These are phyloP conservation scores for Acanthamoeba lenticulata DNA, from an alignment of 208 protist genomes.

Conservation along the genomic window DNA sequence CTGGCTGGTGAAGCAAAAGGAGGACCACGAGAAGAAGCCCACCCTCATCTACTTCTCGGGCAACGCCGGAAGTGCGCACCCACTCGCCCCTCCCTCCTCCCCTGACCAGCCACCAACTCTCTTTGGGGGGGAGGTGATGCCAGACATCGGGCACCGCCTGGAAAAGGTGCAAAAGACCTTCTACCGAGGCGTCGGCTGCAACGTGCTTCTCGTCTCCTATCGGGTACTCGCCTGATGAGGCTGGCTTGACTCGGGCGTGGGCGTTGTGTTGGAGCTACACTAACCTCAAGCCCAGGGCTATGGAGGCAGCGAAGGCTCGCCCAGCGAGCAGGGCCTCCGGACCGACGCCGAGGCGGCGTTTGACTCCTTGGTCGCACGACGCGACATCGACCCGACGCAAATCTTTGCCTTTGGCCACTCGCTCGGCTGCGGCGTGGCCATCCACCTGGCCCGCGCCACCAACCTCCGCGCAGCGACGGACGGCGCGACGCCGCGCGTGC, in stretches of 20 bases:
- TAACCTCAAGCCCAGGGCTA: neutral
- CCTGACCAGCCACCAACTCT: neutral
- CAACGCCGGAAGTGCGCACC: constrained; percentile 56
- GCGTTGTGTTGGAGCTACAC: neutral
- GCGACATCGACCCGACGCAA: neutral
- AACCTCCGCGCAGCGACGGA: neutral
- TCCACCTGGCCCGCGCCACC: neutral
- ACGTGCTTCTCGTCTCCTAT: constrained; percentile 42
- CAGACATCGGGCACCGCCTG: constrained; percentile 40
- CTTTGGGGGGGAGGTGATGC: neutral
- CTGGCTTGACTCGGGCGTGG: too few relatives aligned
- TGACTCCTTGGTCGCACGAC: neutral
- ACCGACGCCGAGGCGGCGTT: constrained; percentile 40
- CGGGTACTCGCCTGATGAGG: neutral
- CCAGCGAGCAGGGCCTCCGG: neutral
- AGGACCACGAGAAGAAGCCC: neutral
- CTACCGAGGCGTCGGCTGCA: constrained; percentile 31
- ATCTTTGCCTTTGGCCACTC: constrained; percentile 57
- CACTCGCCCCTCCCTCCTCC: neutral
- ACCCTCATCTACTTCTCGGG: constrained; percentile 51
- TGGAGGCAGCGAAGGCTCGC: neutral
- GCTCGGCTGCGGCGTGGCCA: constrained; percentile 24
- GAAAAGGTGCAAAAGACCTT: neutral
- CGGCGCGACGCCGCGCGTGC: neutral
- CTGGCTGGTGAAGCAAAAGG: constrained; percentile 46